Evolutionary conservation across 1,284 basidiomycete species (phyloP), one percentile per base, ranked within the genome.

Genomic region (Pseudomicrostroma phylloplanum): DNA sequence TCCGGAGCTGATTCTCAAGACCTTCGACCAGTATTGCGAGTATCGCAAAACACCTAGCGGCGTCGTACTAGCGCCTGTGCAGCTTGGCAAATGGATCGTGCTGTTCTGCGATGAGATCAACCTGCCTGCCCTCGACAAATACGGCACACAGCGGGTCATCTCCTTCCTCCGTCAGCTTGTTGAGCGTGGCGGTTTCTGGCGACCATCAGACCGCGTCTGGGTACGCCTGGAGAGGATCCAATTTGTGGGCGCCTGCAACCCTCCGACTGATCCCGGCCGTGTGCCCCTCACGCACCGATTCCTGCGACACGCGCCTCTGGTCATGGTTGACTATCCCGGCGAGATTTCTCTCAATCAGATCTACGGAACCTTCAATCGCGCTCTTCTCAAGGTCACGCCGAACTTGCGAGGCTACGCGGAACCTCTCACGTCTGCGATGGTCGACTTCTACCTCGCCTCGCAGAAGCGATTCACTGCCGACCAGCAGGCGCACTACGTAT

Each of bases 51-150:
- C 96, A 6, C 92, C 94, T 0, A 96, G 93, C 73, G 96, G 96
- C 17, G 89, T 96, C 46, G 86, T 97, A 46, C 86, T 99, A 59
- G 88, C 93, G 1, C 96, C 96, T 7, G 83, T 88, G 0, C 93
- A 97, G 79, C 93, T 97, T 66, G 94, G 96, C 12, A 88, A 92
- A 49, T 98, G 96, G 94, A 85, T 99, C 58, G 94, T 98, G 40
- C 88, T 99, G 17, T 99, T 99, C 83, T 99, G 96, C 80, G 96
- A 99, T 80, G 96, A 99, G 81, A 98, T 99, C 83, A 99, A 99
- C 78, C 82, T 99, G 19, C 96, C 96, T 0, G 91, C 96, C 2
- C 86, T 88, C 2, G 96, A 99, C 83, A 96, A 94, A 81, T 99
- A 99, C 75, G 96, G 96, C 11, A 99, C 96, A 3, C 96, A 99